Base-by-base conservation (phyloP, 1,284 basidiomycete genomes). In the Termitomyces sp. region DNA sequence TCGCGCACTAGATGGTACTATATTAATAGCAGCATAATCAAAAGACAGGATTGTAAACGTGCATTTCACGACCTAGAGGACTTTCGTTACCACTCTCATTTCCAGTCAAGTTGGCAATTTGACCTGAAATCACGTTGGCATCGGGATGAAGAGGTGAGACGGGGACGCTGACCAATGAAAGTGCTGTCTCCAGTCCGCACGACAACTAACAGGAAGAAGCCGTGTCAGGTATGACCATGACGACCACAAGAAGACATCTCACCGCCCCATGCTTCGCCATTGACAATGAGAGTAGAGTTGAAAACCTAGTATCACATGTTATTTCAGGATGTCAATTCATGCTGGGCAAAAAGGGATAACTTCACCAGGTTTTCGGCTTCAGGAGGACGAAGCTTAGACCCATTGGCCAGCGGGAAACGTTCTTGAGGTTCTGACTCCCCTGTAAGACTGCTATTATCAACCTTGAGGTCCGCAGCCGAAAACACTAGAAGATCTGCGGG, bases 401-500 rank as follows among this genome's bases (percentile, higher is more conserved):
- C 83, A 41, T 76, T 66, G 3, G 73, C 69, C 14, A 75, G 57
- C 6, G 79, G 66, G 33, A 66, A 62, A 3, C 83, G 76, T 60
- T 84, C 83, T 62, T 84, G 82, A 1, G 84, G 81, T 62, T 86
- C 83, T 0, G 83, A 84, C 64, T 86, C 83, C 52, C 84, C 84
- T 0, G 83, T 86, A 34, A 86, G 69, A 65, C 79, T 84, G 54
- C 81, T 84, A 60, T 86, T 86, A 65, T 86, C 84, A 34, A 86
- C 77, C 62, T 85, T 86, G 46, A 86, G 68, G 57, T 85, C 83
- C 2, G 76, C 77, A 0, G 81, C 65, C 5, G 78, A 73, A 59
- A 84, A 83, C 5, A 85, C 53, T 30, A 85, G 62, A 41, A 85
- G 65, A 63, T 86, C 84, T 14, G 84, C 84, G 0, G 84, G 84